A percentile compares a stretch with the other conserved stretches of the same genome.
These are phyloP conservation scores for Penicillium italicum DNA, from an alignment of 2,329 filamentous ascomycete genomes.

Conservation along the genomic window DNA sequence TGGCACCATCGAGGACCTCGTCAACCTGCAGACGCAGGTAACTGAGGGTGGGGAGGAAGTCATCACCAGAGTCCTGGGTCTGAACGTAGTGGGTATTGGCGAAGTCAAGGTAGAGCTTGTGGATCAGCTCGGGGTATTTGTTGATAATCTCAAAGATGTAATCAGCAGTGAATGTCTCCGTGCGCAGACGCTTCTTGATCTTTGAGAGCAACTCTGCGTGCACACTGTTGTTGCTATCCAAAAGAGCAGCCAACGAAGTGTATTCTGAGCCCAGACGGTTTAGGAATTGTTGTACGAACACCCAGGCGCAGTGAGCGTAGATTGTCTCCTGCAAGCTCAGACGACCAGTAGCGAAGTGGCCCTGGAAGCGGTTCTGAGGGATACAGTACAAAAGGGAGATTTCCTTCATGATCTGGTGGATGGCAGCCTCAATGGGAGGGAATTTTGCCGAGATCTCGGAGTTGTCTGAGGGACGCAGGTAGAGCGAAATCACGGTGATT, in stretches of 20 bases:
- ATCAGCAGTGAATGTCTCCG: constrained; percentile 95
- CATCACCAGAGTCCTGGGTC: constrained; percentile 58
- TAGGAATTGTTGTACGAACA: constrained; percentile 96
- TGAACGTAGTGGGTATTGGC: constrained; percentile 79
- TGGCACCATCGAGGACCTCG: constrained; percentile 70
- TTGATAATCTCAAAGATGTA: constrained; percentile 98
- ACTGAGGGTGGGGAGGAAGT: constrained; percentile 67
- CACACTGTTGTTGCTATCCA: constrained; percentile 75
- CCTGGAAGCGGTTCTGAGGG: constrained; percentile 93
- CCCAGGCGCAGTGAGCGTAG: constrained; percentile 96
- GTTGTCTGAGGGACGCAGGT: constrained; percentile 70
- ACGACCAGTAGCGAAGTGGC: constrained; percentile 77
- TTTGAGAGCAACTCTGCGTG: constrained; percentile 87
- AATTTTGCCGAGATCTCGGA: constrained; percentile 54
- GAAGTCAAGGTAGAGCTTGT: constrained; percentile 85
- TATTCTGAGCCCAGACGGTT: constrained; percentile 94
- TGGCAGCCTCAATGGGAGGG: constrained; percentile 87
- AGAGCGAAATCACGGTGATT: constrained; percentile 94
- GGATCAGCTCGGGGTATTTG: constrained; percentile 81
- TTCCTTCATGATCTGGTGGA: constrained; percentile 99
- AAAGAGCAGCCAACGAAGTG: constrained; percentile 73
- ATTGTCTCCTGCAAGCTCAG: constrained; percentile 94
- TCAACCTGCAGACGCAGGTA: constrained; percentile 64
- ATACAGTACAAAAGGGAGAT: constrained; percentile 96
- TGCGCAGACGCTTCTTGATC: constrained; percentile 90